Evolutionary conservation across 441 rosid genomes (phyloP).

Genomic region (Erodium texanum): DNA sequence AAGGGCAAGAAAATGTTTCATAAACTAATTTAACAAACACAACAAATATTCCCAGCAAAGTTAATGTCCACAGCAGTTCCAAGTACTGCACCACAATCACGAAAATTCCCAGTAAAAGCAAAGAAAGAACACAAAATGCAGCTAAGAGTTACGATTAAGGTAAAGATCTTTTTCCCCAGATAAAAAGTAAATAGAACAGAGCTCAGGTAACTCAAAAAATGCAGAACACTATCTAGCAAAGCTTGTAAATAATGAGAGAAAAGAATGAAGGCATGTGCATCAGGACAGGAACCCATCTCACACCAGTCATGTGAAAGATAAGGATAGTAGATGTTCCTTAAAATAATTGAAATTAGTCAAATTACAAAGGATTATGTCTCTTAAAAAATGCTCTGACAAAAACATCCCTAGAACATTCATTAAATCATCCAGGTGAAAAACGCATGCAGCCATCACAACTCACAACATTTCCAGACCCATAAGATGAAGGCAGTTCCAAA

Average conservation of each 20-base stretch:
- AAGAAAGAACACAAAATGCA: not conserved
- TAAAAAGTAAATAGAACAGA: not conserved
- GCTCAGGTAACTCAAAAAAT: not conserved
- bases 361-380: not conserved
- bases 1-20: too few species aligned
- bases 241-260: not conserved
- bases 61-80: not conserved
- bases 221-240: not conserved
- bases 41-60: not conserved
- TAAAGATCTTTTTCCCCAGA: not conserved
- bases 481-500: too few species aligned
- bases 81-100: not conserved
- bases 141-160: not conserved
- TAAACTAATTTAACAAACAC: not conserved
- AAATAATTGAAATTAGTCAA: too few species aligned
- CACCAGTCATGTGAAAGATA: not conserved
- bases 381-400: not conserved
- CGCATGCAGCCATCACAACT: slow-evolving; percentile 5
- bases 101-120: not conserved
- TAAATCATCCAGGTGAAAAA: not conserved
- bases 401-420: not conserved
- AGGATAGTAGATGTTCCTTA: not conserved
- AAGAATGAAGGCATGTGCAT: not conserved
- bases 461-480: not conserved
- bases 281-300: not conserved